phyloP scores from a whole-genome alignment of 2,329 filamentous ascomycete genomes.

The Colletotrichum australisinense region DNA sequence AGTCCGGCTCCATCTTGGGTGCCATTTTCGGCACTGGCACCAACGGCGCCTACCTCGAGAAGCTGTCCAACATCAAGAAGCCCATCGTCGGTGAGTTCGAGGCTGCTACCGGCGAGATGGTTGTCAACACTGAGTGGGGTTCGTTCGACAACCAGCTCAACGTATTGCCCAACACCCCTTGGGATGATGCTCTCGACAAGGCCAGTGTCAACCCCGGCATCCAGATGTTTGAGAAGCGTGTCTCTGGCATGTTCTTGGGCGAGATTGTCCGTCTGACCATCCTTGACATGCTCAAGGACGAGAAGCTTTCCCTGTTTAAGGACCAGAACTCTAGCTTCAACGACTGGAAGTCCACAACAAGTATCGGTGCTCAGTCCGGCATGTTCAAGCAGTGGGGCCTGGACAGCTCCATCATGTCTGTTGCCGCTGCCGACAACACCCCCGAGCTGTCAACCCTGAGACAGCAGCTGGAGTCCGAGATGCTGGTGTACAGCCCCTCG shows the following conservation, averaged over 20 bases:
- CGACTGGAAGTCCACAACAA: constrained; percentile 76
- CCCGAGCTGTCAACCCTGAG: constrained; percentile 79
- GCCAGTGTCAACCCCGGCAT: constrained; percentile 91
- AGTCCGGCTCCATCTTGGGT: constrained; percentile 88
- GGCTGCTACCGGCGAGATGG: constrained; percentile 88
- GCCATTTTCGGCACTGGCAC: constrained; percentile 98
- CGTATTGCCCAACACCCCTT: constrained; percentile 86
- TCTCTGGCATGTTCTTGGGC: constrained; percentile 98
- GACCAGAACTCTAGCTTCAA: constrained; percentile 80
- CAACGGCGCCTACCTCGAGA: constrained; percentile 97
- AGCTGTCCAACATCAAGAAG: constrained; percentile 87
- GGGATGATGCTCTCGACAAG: constrained; percentile 82
- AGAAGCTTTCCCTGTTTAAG: constrained; percentile 77
- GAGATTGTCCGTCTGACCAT: constrained; percentile 88
- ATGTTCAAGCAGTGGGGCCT: constrained; percentile 88
- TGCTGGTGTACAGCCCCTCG: constrained; percentile 81
- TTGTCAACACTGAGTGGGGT: constrained; percentile 98
- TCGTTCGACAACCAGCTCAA: constrained; percentile 96
- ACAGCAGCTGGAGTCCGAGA: constrained; percentile 79
- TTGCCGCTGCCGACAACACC: constrained; percentile 84
- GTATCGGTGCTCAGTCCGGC: constrained; percentile 71
- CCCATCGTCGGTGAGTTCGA: constrained; percentile 78
- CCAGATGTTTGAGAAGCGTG: constrained; percentile 99
- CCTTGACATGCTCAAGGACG: constrained; percentile 76
- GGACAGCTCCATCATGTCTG: constrained; percentile 90